phyloP scores from a whole-genome alignment of 2,329 filamentous ascomycete species.

The Aspergillus sp. region DNA sequence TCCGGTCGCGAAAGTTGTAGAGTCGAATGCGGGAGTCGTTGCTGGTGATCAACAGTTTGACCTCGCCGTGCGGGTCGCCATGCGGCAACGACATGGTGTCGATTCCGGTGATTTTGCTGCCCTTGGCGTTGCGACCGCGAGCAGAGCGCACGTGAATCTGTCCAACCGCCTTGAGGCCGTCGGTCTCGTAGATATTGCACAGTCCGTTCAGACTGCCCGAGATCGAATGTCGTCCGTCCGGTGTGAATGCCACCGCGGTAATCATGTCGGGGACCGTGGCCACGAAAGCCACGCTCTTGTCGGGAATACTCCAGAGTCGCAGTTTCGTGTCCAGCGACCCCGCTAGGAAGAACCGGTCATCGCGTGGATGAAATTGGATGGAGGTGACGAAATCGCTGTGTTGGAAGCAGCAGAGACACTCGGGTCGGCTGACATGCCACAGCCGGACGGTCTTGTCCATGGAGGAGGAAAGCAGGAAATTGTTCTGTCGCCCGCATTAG shows the following conservation, averaged over 20 bases:
- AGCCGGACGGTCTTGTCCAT: slow-evolving; percentile 97
- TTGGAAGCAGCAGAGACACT: slow-evolving; percentile 91
- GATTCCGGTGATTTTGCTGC: slow-evolving; percentile 96
- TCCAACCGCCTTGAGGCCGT: slow-evolving; percentile 78
- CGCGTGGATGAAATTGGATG: slow-evolving; percentile 88
- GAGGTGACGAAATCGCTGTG: slow-evolving; percentile 95
- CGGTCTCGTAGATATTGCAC: slow-evolving; percentile 89
- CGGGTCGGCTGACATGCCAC: slow-evolving; percentile 83
- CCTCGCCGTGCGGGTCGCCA: slow-evolving; percentile 61
- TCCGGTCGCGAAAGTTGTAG: slow-evolving; percentile 84
- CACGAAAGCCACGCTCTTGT: slow-evolving; percentile 87
- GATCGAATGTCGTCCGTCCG: slow-evolving; percentile 86
- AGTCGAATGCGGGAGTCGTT: slow-evolving; percentile 91
- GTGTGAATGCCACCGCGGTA: slow-evolving; percentile 90
- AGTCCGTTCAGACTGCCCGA: slow-evolving; percentile 83
- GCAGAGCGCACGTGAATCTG: slow-evolving; percentile 94
- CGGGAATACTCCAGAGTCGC: slow-evolving; percentile 93
- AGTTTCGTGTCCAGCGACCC: slow-evolving; percentile 88
- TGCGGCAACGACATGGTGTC: slow-evolving; percentile 68
- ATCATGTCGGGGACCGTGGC: slow-evolving; percentile 80
- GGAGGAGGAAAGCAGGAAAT: slow-evolving; percentile 90
- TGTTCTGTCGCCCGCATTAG: slow-evolving; percentile 61
- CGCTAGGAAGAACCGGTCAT: slow-evolving; percentile 95
- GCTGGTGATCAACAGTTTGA: slow-evolving; percentile 86
- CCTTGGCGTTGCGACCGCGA: slow-evolving; percentile 88